Evolutionary conservation across 177 flowering plant species (phyloP).

Genomic region (Telopea speciosissima): DNA sequence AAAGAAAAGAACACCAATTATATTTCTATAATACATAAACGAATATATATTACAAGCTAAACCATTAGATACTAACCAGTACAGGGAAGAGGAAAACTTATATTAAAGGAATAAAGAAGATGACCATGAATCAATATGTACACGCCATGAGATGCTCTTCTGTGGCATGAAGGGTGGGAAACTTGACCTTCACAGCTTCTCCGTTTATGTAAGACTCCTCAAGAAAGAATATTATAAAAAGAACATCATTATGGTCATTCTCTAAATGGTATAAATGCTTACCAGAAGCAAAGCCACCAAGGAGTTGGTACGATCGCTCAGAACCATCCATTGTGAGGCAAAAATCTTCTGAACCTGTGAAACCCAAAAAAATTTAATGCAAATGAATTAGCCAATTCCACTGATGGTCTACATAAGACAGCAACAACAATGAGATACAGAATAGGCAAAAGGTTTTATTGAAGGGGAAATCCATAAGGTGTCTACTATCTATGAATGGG

Average conservation of each 20-base stretch:
- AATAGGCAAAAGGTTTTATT: too few species aligned
- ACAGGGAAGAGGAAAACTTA: neutral
- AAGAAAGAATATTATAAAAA: slow-evolving; percentile 44
- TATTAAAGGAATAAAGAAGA: neutral
- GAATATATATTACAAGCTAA: neutral
- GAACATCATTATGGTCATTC: slow-evolving; percentile 16
- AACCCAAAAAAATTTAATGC: neutral
- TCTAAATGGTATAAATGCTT: slow-evolving; percentile 49
- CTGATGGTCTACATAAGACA: too few species aligned
- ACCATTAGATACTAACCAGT: neutral
- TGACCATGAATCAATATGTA: slow-evolving; percentile 14
- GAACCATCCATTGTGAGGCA: slow-evolving; percentile 21
- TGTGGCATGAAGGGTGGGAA: slow-evolving; percentile 57
- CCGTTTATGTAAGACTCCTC: slow-evolving; percentile 16
- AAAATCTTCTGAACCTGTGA: slow-evolving; percentile 58
- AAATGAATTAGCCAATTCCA: neutral
- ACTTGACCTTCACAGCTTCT: slow-evolving; percentile 34
- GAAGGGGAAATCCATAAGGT: too few species aligned
- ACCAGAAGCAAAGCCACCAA: slow-evolving; percentile 79
- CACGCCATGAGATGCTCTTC: slow-evolving; percentile 39
- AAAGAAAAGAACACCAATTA: too few species aligned
- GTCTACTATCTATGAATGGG: too few species aligned
- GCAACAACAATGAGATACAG: too few species aligned
- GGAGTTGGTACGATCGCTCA: slow-evolving; percentile 25
- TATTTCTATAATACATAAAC: neutral